Conservation (phyloP, 169 alveolate genomes). For the Plasmodium sp. region DNA sequence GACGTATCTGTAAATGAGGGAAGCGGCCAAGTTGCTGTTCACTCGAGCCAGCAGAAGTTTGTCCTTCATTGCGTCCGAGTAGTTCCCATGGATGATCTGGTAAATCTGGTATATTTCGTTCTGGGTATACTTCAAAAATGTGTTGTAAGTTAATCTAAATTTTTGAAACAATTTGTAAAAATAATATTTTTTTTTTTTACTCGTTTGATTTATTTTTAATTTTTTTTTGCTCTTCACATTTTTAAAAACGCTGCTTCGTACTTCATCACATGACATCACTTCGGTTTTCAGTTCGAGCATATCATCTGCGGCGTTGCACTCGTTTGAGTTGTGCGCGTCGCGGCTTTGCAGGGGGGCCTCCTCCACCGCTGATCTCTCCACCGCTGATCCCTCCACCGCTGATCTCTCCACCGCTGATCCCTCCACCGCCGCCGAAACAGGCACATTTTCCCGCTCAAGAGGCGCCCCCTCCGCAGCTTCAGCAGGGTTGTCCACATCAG, state of each 20-base stretch:
- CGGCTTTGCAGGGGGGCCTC: neutral
- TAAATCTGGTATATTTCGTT: slow-evolving; percentile 63
- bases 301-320: neutral
- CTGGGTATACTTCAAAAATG: slow-evolving; percentile 33
- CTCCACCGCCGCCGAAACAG: neutral
- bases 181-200: slow-evolving; percentile 63
- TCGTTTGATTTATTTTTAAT: slow-evolving; percentile 38
- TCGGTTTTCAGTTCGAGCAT: slow-evolving; percentile 63
- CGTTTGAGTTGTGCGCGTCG: neutral
- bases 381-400: neutral
- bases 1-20: slow-evolving; percentile 57
- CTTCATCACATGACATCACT: slow-evolving; percentile 54
- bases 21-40: slow-evolving; percentile 62
- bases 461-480: neutral
- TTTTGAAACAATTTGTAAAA: slow-evolving; percentile 59
- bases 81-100: slow-evolving; percentile 50
- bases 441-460: neutral
- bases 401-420: neutral
- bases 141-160: slow-evolving; percentile 54
- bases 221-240: slow-evolving; percentile 44
- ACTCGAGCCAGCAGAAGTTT: slow-evolving; percentile 34
- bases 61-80: slow-evolving; percentile 47
- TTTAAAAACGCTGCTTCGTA: slow-evolving; percentile 54
- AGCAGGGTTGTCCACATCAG: neutral
- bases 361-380: neutral